phyloP scores from a whole-genome alignment of 2,329 filamentous ascomycete genomes.

The Talaromyces sp. region DNA sequence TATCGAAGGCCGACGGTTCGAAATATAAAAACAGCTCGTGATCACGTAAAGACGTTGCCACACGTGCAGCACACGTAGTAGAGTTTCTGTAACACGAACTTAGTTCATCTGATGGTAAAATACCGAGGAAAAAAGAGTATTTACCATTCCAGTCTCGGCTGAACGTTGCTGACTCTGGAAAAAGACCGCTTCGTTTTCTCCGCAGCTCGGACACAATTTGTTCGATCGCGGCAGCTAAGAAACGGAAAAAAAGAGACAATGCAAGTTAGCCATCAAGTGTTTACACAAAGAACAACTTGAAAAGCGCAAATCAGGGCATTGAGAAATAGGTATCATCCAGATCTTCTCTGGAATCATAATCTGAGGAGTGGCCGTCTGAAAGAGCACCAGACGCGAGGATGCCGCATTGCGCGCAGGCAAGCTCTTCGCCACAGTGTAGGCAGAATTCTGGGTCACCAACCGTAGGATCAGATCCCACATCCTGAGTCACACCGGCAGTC shows the following conservation, averaged over 20 bases:
- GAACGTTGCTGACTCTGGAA: constrained; percentile 98
- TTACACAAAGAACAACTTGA: constrained; percentile 8
- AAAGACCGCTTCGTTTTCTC: constrained; percentile 87
- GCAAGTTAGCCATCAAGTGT: constrained; percentile 20
- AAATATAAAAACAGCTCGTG: constrained; percentile 15
- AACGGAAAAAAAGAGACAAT: constrained; percentile 9
- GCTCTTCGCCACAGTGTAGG: constrained; percentile 54
- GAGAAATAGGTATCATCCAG: background rate
- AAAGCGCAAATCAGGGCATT: constrained; percentile 13
- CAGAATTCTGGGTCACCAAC: constrained; percentile 67
- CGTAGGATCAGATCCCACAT: constrained; percentile 96
- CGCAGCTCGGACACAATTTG: constrained; percentile 78
- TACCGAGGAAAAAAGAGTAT: constrained; percentile 26
- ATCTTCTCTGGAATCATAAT: constrained; percentile 11
- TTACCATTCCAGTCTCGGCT: constrained; percentile 96
- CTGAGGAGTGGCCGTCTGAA: background rate
- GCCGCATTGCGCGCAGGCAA: constrained; percentile 51
- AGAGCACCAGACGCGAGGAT: constrained; percentile 24
- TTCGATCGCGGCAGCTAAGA: constrained; percentile 81
- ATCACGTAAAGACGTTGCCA: constrained; percentile 69
- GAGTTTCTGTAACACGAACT: constrained; percentile 59
- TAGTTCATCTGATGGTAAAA: constrained; percentile 18
- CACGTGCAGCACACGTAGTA: constrained; percentile 94
- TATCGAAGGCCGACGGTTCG: constrained; percentile 26
- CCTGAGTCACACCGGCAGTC: constrained; percentile 94